A percentile compares a stretch with the other conserved stretches of the same genome.
These are phyloP conservation scores for Ulmus americana DNA, from an alignment of 331 rosid genomes.

Conservation along the genomic window DNA sequence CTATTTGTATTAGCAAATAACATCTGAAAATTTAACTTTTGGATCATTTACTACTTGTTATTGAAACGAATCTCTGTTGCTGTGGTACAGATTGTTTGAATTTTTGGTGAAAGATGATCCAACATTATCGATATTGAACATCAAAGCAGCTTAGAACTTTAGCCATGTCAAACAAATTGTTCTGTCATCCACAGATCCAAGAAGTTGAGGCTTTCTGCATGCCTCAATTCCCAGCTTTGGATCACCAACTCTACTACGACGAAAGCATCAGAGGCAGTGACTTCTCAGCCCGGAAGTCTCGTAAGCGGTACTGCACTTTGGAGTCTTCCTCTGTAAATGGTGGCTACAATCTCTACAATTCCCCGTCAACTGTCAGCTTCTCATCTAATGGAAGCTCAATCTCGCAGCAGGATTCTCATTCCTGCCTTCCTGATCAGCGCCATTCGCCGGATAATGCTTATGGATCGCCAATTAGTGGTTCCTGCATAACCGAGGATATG, in stretches of 20 bases:
- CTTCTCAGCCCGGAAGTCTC: constrained; percentile 30
- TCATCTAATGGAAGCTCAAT: constrained; percentile 63
- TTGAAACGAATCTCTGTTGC: background rate
- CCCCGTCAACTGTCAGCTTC: constrained; percentile 59
- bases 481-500: constrained; percentile 66
- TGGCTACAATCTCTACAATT: constrained; percentile 33
- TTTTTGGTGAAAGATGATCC: constrained; percentile 20
- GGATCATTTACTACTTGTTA: constrained; percentile 2
- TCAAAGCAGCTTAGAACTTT: constrained; percentile 56
- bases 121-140: constrained; percentile 25
- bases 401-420: constrained; percentile 64
- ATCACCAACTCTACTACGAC: constrained; percentile 34
- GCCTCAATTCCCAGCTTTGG: constrained; percentile 49
- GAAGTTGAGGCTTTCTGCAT: constrained; percentile 55
- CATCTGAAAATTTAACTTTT: background rate
- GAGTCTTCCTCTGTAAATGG: constrained; percentile 67
- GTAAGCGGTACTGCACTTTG: constrained; percentile 61
- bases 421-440: constrained; percentile 41
- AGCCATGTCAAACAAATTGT: constrained; percentile 42
- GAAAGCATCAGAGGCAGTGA: constrained; percentile 43
- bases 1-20: constrained; percentile 11
- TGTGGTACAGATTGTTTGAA: constrained; percentile 13
- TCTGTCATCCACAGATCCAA: constrained; percentile 59
- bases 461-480: constrained; percentile 67
- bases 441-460: constrained; percentile 57